phyloP scores from a whole-genome alignment of 768 basidiomycete species.

The Russula dissimulans region DNA sequence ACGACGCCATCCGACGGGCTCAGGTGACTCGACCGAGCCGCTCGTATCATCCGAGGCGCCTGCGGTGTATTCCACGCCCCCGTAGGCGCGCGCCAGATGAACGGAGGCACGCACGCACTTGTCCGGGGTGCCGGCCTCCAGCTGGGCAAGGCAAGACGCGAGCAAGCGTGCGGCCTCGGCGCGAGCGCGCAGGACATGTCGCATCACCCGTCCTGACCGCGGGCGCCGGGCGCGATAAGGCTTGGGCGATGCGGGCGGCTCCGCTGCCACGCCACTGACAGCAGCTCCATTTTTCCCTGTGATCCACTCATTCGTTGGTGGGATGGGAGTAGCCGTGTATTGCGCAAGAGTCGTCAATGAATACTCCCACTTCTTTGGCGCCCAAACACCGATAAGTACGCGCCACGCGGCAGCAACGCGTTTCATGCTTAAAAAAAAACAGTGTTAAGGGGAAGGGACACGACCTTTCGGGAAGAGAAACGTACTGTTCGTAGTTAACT shows the following conservation, averaged over 20 bases:
- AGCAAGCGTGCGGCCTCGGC: conserved; percentile 73
- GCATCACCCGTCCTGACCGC: conserved; percentile 75
- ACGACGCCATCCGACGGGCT: conserved; percentile 44
- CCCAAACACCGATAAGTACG: conserved; percentile 92
- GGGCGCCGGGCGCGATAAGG: conserved; percentile 36
- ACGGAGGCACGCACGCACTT: conserved; percentile 39
- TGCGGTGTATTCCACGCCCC: conserved; percentile 30
- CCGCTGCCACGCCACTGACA: conserved; percentile 21
- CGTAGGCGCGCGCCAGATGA: conserved; percentile 40
- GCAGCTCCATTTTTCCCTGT: conserved; percentile 33
- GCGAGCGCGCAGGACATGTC: conserved; percentile 83
- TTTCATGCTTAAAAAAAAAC: conserved; percentile 44
- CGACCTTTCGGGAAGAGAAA: neutral
- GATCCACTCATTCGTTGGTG: conserved; percentile 66
- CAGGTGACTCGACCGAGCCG: conserved; percentile 22
- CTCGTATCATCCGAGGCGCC: conserved; percentile 21
- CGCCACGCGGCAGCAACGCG: conserved; percentile 91
- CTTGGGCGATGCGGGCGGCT: conserved; percentile 9
- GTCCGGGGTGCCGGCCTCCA: conserved; percentile 38
- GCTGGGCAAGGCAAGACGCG: conserved; percentile 57
- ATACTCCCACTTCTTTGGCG: conserved; percentile 75
- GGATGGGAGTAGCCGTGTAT: conserved; percentile 58
- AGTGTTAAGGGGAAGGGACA: conserved; percentile 17
- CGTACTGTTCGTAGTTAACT: conserved; percentile 74
- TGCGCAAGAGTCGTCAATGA: conserved; percentile 62